Base-by-base conservation (phyloP, 139 green algal species). In the Auxenochlorella pyrenoidosa region DNA sequence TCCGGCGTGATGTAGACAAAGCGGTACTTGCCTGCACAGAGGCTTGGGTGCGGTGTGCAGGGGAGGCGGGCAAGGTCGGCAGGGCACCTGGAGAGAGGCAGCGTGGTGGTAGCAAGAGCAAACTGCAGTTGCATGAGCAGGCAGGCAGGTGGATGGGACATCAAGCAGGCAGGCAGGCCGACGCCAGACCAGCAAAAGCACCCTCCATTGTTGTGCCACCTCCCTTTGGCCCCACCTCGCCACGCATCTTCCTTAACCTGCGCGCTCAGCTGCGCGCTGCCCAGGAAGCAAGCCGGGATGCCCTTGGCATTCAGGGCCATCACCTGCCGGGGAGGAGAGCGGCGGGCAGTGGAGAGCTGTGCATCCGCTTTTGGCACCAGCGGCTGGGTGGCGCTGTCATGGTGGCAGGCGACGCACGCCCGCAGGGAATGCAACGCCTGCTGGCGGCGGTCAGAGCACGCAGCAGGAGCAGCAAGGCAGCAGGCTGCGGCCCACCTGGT, bases 1-100 rank as follows among this genome's bases (percentile, higher is more conserved):
- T 97, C 94, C 0, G 94, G 94, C 0, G 94, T 97, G 30, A 97
- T 87, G 88, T 96, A 96, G 4, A 97, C 63, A 24, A 95, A 82
- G 44, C 88, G 71, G 84, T 90, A 95, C 36, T 87, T 81, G n/a
- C 93, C 93, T 32, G 51, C n/a, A n/a, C n/a, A n/a, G n/a, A n/a
- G n/a, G n/a, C n/a, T n/a, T n/a, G 54, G 54, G 54, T 63, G 15
- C 3, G 54, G 15, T 28, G 54, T 24, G 54, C 54, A 63, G 15
- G 18, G 54, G 15, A 22, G 16, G 54, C 13, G 54, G 68, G 68
- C 2, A 28, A 26, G 68, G 34, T 44, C 6, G 68, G 3, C 63
- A 71, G 63, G 63, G 28, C 63, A 71, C 19, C 6, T 36, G 10
- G 24, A 5, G 12, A 30, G 36, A 0, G 4, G 70, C 70, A 76